These are phyloP conservation scores for Vaccinium myrtillus DNA, from an alignment of 148 eudicot genomes.

Conservation along the genomic window DNA sequence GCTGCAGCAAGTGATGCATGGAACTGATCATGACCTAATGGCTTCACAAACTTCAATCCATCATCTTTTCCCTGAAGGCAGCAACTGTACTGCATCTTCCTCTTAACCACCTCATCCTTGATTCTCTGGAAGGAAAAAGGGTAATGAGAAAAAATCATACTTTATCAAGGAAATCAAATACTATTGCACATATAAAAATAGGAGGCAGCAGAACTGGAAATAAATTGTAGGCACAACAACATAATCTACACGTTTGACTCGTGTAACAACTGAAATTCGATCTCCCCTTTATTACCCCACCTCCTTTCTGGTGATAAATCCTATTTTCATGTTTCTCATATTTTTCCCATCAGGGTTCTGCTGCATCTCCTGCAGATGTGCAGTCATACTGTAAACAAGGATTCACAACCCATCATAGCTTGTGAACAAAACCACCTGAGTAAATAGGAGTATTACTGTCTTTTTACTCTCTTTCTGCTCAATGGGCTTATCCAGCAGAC, in stretches of 20 bases:
- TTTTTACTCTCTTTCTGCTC: background rate
- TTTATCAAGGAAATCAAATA: background rate
- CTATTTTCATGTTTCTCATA: background rate
- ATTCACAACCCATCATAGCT: background rate
- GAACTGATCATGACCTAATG: slow-evolving; percentile 62
- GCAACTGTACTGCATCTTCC: slow-evolving; percentile 34
- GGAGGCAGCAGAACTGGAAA: no score
- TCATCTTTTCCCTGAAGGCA: slow-evolving; percentile 26
- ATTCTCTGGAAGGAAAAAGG: slow-evolving; percentile 44
- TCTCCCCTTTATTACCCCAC: background rate
- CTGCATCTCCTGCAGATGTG: background rate
- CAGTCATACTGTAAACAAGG: background rate
- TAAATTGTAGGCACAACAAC: background rate
- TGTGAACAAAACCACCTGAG: background rate
- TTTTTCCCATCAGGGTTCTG: background rate
- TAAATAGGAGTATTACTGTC: background rate
- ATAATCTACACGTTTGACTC: background rate
- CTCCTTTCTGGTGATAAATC: background rate
- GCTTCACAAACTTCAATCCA: slow-evolving; percentile 41
- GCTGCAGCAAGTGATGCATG: slow-evolving; percentile 39
- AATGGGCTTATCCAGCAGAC: background rate
- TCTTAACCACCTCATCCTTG: slow-evolving; percentile 52
- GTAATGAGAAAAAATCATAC: background rate
- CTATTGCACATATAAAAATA: background rate
- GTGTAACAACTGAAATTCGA: background rate